Evolutionary conservation across 441 rosid species (phyloP).

Genomic region (Populus hybrid): DNA sequence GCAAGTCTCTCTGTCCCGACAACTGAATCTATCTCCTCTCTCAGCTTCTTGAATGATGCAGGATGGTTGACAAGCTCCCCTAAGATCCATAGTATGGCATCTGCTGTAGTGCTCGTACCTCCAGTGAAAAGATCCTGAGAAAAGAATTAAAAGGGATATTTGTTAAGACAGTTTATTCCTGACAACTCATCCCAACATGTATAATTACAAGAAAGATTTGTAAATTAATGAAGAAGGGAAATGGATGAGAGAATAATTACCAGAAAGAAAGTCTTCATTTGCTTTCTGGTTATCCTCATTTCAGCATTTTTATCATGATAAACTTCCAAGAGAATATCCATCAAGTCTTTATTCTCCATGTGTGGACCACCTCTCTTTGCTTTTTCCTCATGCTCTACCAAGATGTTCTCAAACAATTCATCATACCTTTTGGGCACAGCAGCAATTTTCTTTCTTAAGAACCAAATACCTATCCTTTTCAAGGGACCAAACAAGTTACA

Average conservation of each 20-base stretch:
- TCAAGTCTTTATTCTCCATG: conserved; percentile 28
- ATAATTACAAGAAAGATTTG: no score
- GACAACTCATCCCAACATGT: no score
- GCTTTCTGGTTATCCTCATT: conserved; percentile 27
- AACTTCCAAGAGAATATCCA: conserved; percentile 35
- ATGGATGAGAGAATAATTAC: no score
- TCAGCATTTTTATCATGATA: conserved; percentile 26
- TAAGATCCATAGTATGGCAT: conserved; percentile 33
- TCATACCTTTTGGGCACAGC: conserved; percentile 28
- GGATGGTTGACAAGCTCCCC: conserved; percentile 49
- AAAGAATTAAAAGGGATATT: background rate
- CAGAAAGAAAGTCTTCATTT: background rate
- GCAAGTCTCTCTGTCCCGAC: conserved; percentile 10
- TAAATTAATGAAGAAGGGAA: no score
- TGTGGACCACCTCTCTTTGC: conserved; percentile 7
- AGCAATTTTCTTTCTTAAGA: conserved; percentile 24
- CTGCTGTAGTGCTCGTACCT: conserved; percentile 31
- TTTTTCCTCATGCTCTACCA: conserved; percentile 36
- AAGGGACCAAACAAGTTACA: conserved; percentile 23
- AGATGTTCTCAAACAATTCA: conserved; percentile 33
- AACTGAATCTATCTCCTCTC: conserved; percentile 31
- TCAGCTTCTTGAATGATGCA: conserved; percentile 8
- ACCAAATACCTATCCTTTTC: conserved; percentile 23
- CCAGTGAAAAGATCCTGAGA: conserved; percentile 31
- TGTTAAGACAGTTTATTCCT: background rate